Evolutionary conservation across 2,329 filamentous ascomycete genomes (phyloP).

Genomic region (Reticulascus tulasneorum): DNA sequence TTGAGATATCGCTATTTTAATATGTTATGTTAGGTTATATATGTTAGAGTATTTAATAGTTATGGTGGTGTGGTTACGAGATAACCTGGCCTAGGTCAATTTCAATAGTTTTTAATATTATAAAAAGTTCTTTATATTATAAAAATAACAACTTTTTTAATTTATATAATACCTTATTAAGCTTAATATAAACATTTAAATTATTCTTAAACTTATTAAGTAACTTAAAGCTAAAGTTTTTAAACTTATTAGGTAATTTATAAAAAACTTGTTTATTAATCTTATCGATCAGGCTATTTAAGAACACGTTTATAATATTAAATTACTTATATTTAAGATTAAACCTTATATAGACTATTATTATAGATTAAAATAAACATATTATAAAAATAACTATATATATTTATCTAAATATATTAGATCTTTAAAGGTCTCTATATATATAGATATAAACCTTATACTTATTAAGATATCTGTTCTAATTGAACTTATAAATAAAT

Average conservation of each 20-base stretch:
- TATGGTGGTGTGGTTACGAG: too few relatives aligned
- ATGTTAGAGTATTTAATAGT: too few relatives aligned
- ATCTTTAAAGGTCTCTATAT: not conserved
- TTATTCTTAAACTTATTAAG: not conserved
- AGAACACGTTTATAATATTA: not conserved
- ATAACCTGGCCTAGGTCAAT: too few relatives aligned
- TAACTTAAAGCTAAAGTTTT: not conserved
- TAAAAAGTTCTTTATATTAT: not conserved
- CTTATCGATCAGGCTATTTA: not conserved
- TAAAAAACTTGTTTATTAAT: not conserved
- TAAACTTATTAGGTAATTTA: not conserved
- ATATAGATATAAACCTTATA: constrained; percentile 6
- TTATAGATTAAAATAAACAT: not conserved
- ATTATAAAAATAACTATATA: not conserved
- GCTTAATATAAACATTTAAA: not conserved
- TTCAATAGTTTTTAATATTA: not conserved
- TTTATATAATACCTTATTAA: not conserved
- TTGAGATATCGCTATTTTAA: too few relatives aligned
- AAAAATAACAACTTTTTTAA: not conserved
- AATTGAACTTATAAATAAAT: constrained; percentile 5
- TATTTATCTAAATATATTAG: not conserved
- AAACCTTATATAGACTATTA: not conserved
- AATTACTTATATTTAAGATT: not conserved
- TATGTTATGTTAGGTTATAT: too few relatives aligned
- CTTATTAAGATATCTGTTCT: not conserved